A percentile compares a stretch with the other conserved stretches of the same genome.
phyloP scores from a whole-genome alignment of 169 alveolate species.

The Cryptosporidium bovis region DNA sequence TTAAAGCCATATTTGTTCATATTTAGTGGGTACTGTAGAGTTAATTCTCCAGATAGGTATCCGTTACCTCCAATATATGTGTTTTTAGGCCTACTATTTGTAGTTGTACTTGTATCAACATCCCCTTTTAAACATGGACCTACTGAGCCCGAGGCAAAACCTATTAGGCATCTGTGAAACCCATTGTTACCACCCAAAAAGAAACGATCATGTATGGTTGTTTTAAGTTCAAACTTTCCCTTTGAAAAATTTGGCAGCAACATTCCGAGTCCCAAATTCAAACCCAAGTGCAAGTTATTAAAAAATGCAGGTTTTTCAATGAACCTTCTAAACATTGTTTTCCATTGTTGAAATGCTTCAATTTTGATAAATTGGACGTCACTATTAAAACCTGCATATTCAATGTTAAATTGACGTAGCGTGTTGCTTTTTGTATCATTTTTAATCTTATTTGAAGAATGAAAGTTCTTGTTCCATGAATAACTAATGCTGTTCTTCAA shows the following conservation, averaged over 20 bases:
- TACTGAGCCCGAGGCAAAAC: conserved; percentile 57
- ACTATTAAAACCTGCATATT: conserved; percentile 60
- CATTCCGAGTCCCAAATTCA: conserved; percentile 38
- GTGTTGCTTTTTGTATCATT: background rate
- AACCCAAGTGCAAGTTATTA: conserved; percentile 7
- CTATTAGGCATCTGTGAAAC: conserved; percentile 38
- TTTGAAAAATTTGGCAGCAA: conserved; percentile 20
- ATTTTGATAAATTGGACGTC: conserved; percentile 36
- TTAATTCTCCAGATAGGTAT: conserved; percentile 10
- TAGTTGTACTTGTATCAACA: background rate
- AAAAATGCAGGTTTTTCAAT: background rate
- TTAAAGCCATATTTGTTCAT: conserved; percentile 1
- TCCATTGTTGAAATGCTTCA: conserved; percentile 60
- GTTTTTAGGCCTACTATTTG: background rate
- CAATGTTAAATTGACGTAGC: conserved; percentile 27
- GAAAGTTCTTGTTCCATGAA: conserved; percentile 35
- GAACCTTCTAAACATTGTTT: background rate
- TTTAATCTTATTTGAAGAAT: background rate
- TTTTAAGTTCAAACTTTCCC: background rate
- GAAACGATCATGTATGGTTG: conserved; percentile 55
- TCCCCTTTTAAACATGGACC: conserved; percentile 36
- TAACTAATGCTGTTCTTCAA: conserved; percentile 49
- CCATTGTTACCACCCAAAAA: conserved; percentile 69
- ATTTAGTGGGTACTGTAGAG: conserved; percentile 29
- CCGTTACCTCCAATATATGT: conserved; percentile 45